phyloP scores from a whole-genome alignment of 352 stramenopile species.

The Aphanomyces astaci region DNA sequence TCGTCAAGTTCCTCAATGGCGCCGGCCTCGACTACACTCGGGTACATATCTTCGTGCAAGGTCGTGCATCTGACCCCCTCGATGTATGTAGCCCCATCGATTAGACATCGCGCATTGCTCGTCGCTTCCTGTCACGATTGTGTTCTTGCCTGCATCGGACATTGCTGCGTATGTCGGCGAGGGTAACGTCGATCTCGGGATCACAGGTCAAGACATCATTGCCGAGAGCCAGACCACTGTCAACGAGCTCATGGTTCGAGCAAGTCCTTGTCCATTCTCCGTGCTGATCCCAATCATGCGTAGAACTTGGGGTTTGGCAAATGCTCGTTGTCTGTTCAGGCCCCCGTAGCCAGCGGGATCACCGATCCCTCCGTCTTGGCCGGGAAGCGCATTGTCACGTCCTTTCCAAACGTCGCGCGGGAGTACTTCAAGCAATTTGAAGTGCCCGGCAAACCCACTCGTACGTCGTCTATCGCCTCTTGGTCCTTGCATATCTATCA shows the following conservation, averaged over 20 bases:
- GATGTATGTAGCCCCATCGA: constrained; percentile 45
- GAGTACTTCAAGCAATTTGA: constrained; percentile 94
- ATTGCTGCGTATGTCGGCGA: constrained; percentile 98
- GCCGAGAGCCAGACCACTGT: constrained; percentile 87
- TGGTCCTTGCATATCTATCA: not conserved
- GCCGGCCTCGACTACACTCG: constrained; percentile 94
- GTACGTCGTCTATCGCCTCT: not conserved
- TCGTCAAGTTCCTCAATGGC: constrained; percentile 92
- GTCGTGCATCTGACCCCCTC: not conserved
- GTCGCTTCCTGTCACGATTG: constrained; percentile 92
- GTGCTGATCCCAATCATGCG: not conserved
- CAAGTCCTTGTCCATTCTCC: not conserved
- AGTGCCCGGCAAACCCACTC: constrained; percentile 30
- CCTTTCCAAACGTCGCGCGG: constrained; percentile 90
- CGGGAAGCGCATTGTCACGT: constrained; percentile 97
- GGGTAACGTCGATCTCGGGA: constrained; percentile 97
- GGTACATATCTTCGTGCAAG: constrained; percentile 27
- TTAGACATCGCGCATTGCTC: constrained; percentile 92
- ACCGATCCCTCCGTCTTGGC: constrained; percentile 75
- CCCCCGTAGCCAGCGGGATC: constrained; percentile 84
- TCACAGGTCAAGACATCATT: constrained; percentile 95
- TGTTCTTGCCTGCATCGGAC: constrained; percentile 95
- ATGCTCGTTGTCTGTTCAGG: constrained; percentile 93
- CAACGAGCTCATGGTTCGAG: constrained; percentile 78
- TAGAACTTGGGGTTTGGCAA: constrained; percentile 91